Evolutionary conservation across 768 basidiomycete species (phyloP), one percentile per base, ranked within the genome.

Genomic region (Suillus tomentosus): DNA sequence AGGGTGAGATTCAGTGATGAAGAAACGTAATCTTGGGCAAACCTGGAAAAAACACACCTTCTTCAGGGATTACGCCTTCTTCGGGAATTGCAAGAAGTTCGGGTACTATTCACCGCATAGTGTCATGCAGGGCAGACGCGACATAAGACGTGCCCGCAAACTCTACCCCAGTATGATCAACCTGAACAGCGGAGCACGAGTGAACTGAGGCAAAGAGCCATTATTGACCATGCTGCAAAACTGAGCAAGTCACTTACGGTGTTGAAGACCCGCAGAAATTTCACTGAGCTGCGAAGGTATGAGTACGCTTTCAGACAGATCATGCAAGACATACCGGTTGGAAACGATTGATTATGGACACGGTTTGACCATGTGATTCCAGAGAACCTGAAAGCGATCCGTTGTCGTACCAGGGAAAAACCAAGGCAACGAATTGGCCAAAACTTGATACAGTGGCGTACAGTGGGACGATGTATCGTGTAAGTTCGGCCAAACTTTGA

Each of bases 341-440:
- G n/a, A 74, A 67, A 3, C 61, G 58, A 13, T 63, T 65, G 36
- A 55, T n/a, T 8, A 64, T 40, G 17, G 62, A 43, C 4, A 72
- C 58, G 1, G 43, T 36, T 17, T 60, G 31, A 17, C 56, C 60
- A 34, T 27, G 42, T 10, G 48, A 40, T 39, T 67, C 66, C 22
- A 75, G 62, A 54, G 3, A 27, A 27, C 27, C 3, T 27, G 27
- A 27, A 27, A 75, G 62, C 39, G 65, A 63, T 14, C 71, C 72
- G 13, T 72, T 69, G 2, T 69, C 67, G 27, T 56, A 61, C 71
- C 71, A 72, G 2, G 74, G 74, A 48, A 63, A 76, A 22, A 76
- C 69, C 69, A 74, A 67, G 10, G 73, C 69, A n/a, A 67, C 40
- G 27, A 69, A 72, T 13, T 67, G 70, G 22, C 75, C 72, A 59